Percentiles rank a stretch among this genome's conserved stretches.
phyloP scores from a whole-genome alignment of 805 yeast genomes.

The Lachancea sp. region DNA sequence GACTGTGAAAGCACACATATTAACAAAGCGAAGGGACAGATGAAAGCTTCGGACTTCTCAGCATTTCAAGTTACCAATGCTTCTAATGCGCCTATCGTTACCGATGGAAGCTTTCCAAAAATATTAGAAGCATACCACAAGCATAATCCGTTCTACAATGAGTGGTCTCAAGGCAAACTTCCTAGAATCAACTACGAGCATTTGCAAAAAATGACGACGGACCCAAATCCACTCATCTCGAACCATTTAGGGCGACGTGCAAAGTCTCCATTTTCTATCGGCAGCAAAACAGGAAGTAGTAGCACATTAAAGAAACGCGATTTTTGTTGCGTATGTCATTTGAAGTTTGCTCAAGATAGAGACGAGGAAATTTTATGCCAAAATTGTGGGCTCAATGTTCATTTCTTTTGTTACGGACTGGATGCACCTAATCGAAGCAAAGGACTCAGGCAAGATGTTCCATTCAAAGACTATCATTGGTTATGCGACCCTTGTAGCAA shows the following conservation, averaged over 20 bases:
- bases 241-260: constrained; percentile 6
- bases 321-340: constrained; percentile 56
- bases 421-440: constrained; percentile 4
- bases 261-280: not conserved
- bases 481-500: constrained; percentile 75
- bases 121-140: constrained; percentile 1
- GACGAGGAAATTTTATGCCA: constrained; percentile 42
- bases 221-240: not conserved
- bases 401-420: constrained; percentile 61
- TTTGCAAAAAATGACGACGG: not conserved
- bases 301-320: constrained; percentile 13
- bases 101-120: not conserved
- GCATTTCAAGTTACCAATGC: constrained; percentile 2
- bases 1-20: not conserved
- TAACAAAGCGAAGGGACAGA: not conserved
- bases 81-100: constrained; percentile 2
- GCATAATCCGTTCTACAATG: constrained; percentile 5
- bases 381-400: constrained; percentile 65
- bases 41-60: not conserved
- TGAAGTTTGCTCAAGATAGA: constrained; percentile 12
- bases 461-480: constrained; percentile 43
- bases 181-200: constrained; percentile 1
- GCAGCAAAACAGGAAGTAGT: not conserved
- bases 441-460: not conserved
- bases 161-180: constrained; percentile 7